Conservation (phyloP, 2,329 filamentous ascomycete species). For the Volutella citrinella region DNA sequence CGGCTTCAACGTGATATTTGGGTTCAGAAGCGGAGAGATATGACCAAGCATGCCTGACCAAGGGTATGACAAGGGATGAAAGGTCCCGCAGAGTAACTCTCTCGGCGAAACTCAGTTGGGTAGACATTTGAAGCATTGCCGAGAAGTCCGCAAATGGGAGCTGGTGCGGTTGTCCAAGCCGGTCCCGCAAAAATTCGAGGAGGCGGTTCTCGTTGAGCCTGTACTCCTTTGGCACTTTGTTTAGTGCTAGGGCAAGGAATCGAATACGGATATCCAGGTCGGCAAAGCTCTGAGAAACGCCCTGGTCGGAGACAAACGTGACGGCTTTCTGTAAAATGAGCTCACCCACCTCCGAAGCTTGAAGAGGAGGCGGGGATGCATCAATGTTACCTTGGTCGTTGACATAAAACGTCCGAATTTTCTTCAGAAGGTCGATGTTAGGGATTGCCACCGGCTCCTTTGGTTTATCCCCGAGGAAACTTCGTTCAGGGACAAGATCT, state of each 20-base stretch:
- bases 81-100: slow-evolving; percentile 52
- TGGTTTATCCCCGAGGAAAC: slow-evolving; percentile 44
- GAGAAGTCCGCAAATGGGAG: slow-evolving; percentile 55
- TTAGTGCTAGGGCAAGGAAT: slow-evolving; percentile 55
- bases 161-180: slow-evolving; percentile 36
- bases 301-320: slow-evolving; percentile 45
- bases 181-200: slow-evolving; percentile 48
- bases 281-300: slow-evolving; percentile 38
- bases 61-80: slow-evolving; percentile 60
- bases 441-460: slow-evolving; percentile 14
- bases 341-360: slow-evolving; percentile 52
- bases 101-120: slow-evolving; percentile 52
- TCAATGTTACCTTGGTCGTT: slow-evolving; percentile 69
- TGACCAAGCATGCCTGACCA: slow-evolving; percentile 74
- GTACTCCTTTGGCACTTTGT: slow-evolving; percentile 47
- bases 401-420: slow-evolving; percentile 65
- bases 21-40: slow-evolving; percentile 79
- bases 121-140: slow-evolving; percentile 56
- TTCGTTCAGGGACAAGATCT: slow-evolving; percentile 62
- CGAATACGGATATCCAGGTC: slow-evolving; percentile 57
- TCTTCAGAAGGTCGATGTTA: slow-evolving; percentile 54
- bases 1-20: slow-evolving; percentile 92
- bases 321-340: slow-evolving; percentile 61
- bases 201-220: slow-evolving; percentile 44
- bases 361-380: slow-evolving; percentile 57